Evolutionary conservation across 768 basidiomycete species (phyloP).

Genomic region (Rhodocollybia butyracea): DNA sequence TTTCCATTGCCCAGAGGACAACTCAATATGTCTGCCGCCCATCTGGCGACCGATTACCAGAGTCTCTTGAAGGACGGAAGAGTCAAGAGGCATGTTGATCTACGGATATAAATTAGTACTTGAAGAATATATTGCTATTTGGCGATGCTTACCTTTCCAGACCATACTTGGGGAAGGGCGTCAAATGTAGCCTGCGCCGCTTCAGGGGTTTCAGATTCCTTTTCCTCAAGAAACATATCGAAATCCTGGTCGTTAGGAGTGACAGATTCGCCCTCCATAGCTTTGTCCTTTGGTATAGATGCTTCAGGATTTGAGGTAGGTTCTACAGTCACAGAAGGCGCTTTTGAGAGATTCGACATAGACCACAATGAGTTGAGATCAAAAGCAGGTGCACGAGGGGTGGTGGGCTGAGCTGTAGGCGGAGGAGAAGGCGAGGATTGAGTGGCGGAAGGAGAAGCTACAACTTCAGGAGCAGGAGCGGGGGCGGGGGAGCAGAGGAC

Average conservation of each 20-base stretch:
- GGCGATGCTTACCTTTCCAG: conserved; percentile 56
- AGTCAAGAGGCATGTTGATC: conserved; percentile 81
- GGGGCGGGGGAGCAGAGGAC: background rate
- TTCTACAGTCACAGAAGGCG: conserved; percentile 18
- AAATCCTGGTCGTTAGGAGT: conserved; percentile 78
- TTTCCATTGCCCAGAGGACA: conserved; percentile 65
- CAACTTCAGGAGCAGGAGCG: no score
- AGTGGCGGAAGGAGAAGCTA: no score
- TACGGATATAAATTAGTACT: conserved; percentile 23
- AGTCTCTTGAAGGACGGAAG: conserved; percentile 63
- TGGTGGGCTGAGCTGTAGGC: conserved; percentile 34
- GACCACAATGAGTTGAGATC: conserved; percentile 74
- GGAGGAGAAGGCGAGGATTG: conserved; percentile 14
- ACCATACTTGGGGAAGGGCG: conserved; percentile 64
- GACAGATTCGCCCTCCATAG: conserved; percentile 35
- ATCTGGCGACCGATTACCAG: conserved; percentile 70
- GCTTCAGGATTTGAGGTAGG: conserved; percentile 13
- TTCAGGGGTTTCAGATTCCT: conserved; percentile 36
- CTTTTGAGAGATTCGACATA: conserved; percentile 31
- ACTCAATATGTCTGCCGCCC: conserved; percentile 64
- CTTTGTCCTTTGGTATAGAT: conserved; percentile 32
- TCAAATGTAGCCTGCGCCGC: conserved; percentile 51
- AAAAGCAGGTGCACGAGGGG: conserved; percentile 52
- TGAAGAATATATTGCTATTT: background rate
- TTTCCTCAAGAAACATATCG: conserved; percentile 78